Evolutionary conservation across 768 basidiomycete genomes (phyloP).

Genomic region (Boletus coccyginus): DNA sequence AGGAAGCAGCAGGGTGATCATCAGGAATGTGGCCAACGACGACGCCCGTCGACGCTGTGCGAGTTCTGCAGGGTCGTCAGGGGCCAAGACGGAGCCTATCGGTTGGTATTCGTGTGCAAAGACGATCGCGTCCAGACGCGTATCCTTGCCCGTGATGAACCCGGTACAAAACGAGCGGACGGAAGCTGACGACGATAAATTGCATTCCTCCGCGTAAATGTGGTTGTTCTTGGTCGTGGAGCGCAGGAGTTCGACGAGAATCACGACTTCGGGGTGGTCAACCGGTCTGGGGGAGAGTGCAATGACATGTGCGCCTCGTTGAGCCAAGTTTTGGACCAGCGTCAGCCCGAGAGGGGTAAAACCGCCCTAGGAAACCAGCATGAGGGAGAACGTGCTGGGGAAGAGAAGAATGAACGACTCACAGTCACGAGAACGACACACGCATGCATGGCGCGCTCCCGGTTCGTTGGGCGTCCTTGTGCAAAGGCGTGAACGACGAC

Average conservation of each 20-base stretch:
- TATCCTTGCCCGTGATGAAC: conserved; percentile 64
- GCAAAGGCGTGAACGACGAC: conserved; percentile 56
- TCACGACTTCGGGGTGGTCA: conserved; percentile 44
- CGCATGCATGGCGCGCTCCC: conserved; percentile 76
- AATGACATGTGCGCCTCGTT: conserved; percentile 77
- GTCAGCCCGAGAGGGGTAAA: conserved; percentile 75
- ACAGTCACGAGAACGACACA: conserved; percentile 72
- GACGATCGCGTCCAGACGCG: conserved; percentile 74
- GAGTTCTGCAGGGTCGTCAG: conserved; percentile 28
- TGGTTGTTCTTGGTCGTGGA: conserved; percentile 69
- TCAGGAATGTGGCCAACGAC: conserved; percentile 72
- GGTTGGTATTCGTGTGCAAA: conserved; percentile 76
- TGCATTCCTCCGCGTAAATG: conserved; percentile 78
- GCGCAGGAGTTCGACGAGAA: conserved; percentile 66
- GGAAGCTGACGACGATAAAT: conserved; percentile 61
- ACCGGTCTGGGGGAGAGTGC: conserved; percentile 64
- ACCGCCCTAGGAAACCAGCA: conserved; percentile 48
- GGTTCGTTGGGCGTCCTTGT: conserved; percentile 65
- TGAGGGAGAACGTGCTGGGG: background rate
- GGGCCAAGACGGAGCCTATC: conserved; percentile 48
- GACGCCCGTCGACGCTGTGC: conserved; percentile 43
- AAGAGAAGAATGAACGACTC: conserved; percentile 18
- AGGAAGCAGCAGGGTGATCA: conserved; percentile 77
- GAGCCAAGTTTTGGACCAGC: conserved; percentile 61
- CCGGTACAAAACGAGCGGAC: conserved; percentile 66